Evolutionary conservation across 106 monocot species (phyloP), one percentile per base, ranked within the genome.

Genomic region (Triglochin maritima): DNA sequence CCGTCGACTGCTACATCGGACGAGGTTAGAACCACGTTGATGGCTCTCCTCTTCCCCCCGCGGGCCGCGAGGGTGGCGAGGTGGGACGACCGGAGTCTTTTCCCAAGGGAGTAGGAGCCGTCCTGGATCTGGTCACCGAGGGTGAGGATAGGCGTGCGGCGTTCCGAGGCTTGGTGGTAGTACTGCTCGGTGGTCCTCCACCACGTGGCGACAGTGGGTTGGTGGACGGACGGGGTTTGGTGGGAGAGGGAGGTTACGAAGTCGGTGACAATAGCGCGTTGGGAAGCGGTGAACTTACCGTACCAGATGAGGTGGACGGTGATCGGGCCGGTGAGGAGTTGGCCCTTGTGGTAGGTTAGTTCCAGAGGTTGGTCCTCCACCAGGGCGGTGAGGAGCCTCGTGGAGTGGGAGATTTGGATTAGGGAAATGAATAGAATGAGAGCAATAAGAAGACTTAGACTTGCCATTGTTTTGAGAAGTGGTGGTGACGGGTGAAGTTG

Each of bases 221-320:
- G 50, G 9, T 8, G 56, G 4, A 52, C 73, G 3, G 63, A 9
- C 5, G 70, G 4, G 17, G 50, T 11, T 9, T 57, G 9, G 56
- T 79, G 7, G 50, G 74, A 59, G 51, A 84, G 73, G 70, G 84
- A 88, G 14, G 49, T 56, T 69, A 88, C 3, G 84, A 88, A 84
- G 56, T 88, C 88, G 53, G 79, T 44, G 68, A 86, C 46, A 57
- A 81, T 60, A 66, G 86, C 59, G 56, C 79, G 77, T 52, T 90
- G 90, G 29, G 79, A 50, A 41, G 81, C 15, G 56, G 83, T 50
- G 81, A 86, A 86, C 29, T 50, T 66, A 64, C 90, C 90, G 69
- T 90, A 90, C 78, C 76, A 89, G 70, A 86, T 51, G 65, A 86
- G 72, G 77, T 83, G 74, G 48, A 89, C 13, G 67, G 83, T 71